These are phyloP conservation scores for Vararia minispora DNA, from an alignment of 768 basidiomycete genomes.

Conservation along the genomic window DNA sequence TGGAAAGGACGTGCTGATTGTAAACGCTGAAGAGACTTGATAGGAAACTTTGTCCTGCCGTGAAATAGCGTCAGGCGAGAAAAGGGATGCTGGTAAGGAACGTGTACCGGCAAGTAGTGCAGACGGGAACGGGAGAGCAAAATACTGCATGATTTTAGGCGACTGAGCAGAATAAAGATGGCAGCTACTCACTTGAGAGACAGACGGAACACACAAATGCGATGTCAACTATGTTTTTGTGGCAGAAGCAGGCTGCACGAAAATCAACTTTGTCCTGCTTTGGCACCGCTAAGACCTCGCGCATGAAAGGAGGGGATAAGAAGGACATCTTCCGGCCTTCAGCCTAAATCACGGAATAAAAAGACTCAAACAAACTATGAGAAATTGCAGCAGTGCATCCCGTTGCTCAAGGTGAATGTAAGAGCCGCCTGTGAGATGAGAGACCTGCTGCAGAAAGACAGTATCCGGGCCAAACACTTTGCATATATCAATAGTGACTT, in stretches of 20 bases:
- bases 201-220: constrained; percentile 99
- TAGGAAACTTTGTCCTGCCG: constrained; percentile 84
- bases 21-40: constrained; percentile 80
- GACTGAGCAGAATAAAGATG: not conserved
- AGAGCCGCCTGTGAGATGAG: constrained; percentile 89
- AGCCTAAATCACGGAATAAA: not conserved
- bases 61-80: constrained; percentile 1
- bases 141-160: constrained; percentile 47
- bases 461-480: constrained; percentile 84
- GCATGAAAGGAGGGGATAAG: constrained; percentile 57
- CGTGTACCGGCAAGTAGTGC: constrained; percentile 84
- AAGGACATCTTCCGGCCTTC: constrained; percentile 62
- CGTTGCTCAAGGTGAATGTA: constrained; percentile 78
- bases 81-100: not conserved
- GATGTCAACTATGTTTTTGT: constrained; percentile 92
- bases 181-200: constrained; percentile 71
- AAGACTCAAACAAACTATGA: constrained; percentile 42
- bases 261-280: constrained; percentile 95
- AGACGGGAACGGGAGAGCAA: constrained; percentile 87
- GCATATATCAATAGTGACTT: constrained; percentile 94
- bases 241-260: constrained; percentile 97
- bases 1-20: constrained; percentile 38
- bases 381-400: constrained; percentile 84
- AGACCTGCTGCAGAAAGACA: constrained; percentile 95
- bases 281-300: constrained; percentile 71